Conservation (phyloP, 164 flowering plant genomes). For the Vitis labrusca region DNA sequence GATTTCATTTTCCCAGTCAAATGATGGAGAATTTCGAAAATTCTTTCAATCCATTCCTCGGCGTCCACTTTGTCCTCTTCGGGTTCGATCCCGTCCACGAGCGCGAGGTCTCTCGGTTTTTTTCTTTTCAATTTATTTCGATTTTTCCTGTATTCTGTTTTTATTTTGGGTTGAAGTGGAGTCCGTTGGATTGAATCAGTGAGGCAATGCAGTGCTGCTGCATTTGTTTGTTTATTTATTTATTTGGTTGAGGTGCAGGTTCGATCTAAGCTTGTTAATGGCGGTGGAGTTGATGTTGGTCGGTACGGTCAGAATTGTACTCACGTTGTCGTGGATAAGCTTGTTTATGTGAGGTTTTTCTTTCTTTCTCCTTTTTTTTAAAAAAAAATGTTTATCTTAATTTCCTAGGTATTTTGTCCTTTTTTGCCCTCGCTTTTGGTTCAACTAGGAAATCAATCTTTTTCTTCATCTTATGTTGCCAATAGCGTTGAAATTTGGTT, state of each 20-base stretch:
- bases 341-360: constrained; percentile 54
- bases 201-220: background rate
- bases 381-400: background rate
- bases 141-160: background rate
- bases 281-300: constrained; percentile 70
- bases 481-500: no score
- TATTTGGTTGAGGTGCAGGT: constrained; percentile 31
- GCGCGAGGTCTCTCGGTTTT: constrained; percentile 22
- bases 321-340: constrained; percentile 75
- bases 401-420: no score
- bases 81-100: constrained; percentile 54
- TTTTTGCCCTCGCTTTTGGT: no score
- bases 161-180: background rate
- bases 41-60: constrained; percentile 33
- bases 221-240: background rate
- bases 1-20: background rate
- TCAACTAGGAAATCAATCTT: no score
- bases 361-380: background rate
- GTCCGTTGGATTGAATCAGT: background rate
- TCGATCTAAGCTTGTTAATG: constrained; percentile 54
- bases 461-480: no score
- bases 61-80: constrained; percentile 60
- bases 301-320: constrained; percentile 56
- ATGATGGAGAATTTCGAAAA: constrained; percentile 14
- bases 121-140: background rate